Percentiles rank a stretch among this genome's conserved stretches.
Evolutionary conservation across 148 eudicot species (phyloP).

Genomic region (Euryodendron excelsum): DNA sequence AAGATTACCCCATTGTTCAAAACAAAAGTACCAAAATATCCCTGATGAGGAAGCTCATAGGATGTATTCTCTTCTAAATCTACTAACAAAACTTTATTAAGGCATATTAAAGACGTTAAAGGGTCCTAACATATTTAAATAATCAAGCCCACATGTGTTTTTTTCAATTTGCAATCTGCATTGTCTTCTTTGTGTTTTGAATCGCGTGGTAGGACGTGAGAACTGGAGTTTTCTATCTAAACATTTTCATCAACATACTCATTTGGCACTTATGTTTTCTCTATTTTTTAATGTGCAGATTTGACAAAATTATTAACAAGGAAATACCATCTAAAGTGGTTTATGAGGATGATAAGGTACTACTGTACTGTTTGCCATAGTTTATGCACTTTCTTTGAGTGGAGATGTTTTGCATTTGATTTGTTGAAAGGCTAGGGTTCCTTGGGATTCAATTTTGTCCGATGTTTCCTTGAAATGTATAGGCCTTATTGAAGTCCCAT

Average conservation of each 20-base stretch:
- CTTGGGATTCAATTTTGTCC: too few relatives aligned
- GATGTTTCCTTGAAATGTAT: neutral
- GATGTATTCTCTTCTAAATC: too few relatives aligned
- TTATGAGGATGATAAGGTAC: constrained; percentile 84
- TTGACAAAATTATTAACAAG: constrained; percentile 92
- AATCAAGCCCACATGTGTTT: neutral
- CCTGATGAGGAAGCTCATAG: too few relatives aligned
- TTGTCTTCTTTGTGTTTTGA: neutral
- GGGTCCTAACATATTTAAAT: neutral
- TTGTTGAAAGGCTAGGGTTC: neutral
- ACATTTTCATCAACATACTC: neutral
- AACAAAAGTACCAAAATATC: too few relatives aligned
- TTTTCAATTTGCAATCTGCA: neutral
- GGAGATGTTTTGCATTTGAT: neutral
- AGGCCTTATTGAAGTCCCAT: neutral
- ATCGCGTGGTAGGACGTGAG: neutral
- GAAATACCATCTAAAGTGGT: constrained; percentile 87
- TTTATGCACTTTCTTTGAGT: neutral
- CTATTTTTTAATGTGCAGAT: constrained; percentile 46
- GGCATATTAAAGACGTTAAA: neutral
- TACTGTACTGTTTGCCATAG: neutral
- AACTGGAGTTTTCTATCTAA: neutral
- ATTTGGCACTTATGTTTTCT: neutral
- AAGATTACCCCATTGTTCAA: too few relatives aligned
- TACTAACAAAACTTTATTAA: too few relatives aligned